Evolutionary conservation across 1,139 yeast genomes (phyloP), one percentile per base, ranked within the genome.

Genomic region (Scheffersomyces quercinus): DNA sequence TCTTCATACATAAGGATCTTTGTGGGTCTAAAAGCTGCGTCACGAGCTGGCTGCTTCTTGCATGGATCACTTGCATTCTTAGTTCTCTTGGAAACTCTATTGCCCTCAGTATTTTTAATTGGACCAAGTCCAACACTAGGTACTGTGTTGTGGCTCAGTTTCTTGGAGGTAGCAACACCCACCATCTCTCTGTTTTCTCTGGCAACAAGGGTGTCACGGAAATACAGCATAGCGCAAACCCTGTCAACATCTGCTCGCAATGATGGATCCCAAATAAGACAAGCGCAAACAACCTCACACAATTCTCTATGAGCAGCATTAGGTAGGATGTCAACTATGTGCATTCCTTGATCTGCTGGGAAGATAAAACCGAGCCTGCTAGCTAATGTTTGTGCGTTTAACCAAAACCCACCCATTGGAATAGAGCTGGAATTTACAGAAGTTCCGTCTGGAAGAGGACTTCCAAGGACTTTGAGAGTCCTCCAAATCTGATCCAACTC

Each of bases 401-500:
- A 71, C 95, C 95, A 84, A 53, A 65, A 73, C 0, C 93, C 89
- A 34, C 91, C 88, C 40, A 77, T 65, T 0, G 89, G 83, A 30
- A 55, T 47, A 63, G 38, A 59, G 55, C 24, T 58, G 52, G 24
- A 48, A 31, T 33, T 33, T 26, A 28, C 29, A 12, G 42, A 41
- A 59, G 53, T 30, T 8, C 3, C 34, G 5, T 43, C 42, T 3
- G 65, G 56, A 30, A 62, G 61, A 0, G 96, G 96, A 11, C 85
- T 75, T 0, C 99, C 98, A 39, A 91, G 69, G 6, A 81, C 70
- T 45, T 77, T 76, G 40, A 88, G 64, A 6, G 88, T 83, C 55
- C 75, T 77, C 76, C 82, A 77, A 11, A 85, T 73, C 65, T 89
- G 97, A 56, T 90, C 96, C 38, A 83, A 55, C 58, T 88, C 95